Conservation (phyloP, 257 asterid genomes). For the Sherardia arvensis region DNA sequence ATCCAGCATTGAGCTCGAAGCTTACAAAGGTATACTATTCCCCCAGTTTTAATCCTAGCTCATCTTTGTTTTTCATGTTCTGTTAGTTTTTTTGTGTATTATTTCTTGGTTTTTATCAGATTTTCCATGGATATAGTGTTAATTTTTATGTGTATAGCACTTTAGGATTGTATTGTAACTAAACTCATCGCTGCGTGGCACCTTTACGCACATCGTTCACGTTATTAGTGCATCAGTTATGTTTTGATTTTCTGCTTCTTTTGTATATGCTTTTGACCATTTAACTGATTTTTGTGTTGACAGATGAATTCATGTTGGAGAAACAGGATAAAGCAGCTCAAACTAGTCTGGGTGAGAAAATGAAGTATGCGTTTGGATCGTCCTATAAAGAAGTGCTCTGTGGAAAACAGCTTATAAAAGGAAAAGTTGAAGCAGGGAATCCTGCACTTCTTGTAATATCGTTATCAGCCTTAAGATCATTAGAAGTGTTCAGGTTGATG, state of each 20-base stretch:
- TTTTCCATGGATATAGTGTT: neutral
- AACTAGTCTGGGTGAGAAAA: slow-evolving; percentile 41
- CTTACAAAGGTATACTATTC: slow-evolving; percentile 47
- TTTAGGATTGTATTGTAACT: neutral
- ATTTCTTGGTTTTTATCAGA: neutral
- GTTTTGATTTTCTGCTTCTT: neutral
- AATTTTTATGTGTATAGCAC: neutral
- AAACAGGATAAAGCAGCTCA: slow-evolving; percentile 26
- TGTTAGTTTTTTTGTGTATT: neutral
- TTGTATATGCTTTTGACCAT: neutral
- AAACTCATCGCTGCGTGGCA: neutral
- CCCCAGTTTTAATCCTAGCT: neutral
- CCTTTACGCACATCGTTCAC: neutral
- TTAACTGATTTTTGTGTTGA: neutral
- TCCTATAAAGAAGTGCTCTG: slow-evolving; percentile 65
- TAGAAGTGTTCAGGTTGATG: slow-evolving; percentile 70
- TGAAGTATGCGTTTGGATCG: slow-evolving; percentile 68
- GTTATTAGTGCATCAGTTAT: neutral
- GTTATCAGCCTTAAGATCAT: slow-evolving; percentile 69
- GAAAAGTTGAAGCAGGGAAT: slow-evolving; percentile 62
- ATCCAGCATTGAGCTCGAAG: slow-evolving; percentile 70
- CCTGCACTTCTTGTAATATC: slow-evolving; percentile 84
- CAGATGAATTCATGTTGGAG: slow-evolving; percentile 63
- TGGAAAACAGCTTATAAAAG: slow-evolving; percentile 44
- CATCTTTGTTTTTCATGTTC: neutral